Evolutionary conservation across 1,284 basidiomycete species (phyloP).

Genomic region (Apiotrichum laibachii): DNA sequence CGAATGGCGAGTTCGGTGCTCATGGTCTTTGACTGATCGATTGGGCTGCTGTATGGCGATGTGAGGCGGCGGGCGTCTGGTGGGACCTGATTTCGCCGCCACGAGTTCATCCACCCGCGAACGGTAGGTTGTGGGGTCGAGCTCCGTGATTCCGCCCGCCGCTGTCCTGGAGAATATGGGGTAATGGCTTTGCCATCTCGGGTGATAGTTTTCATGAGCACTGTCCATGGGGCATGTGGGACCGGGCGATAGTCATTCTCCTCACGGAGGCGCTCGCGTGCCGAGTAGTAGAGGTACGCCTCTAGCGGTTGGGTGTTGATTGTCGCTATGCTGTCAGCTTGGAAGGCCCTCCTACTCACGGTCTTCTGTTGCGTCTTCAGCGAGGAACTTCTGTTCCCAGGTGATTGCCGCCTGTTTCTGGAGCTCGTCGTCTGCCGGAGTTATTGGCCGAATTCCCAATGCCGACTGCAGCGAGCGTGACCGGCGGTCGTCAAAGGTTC

Average conservation of each 20-base stretch:
- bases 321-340: constrained; percentile 3
- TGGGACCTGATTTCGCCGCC: not conserved
- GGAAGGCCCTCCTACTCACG: constrained; percentile 7
- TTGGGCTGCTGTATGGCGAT: not conserved
- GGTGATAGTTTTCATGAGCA: constrained; percentile 9
- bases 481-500: too few species aligned
- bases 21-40: not conserved
- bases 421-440: too few species aligned
- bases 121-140: too few species aligned
- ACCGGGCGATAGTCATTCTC: constrained; percentile 18
- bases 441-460: too few species aligned
- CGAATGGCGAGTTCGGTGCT: not conserved
- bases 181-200: constrained; percentile 1
- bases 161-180: not conserved
- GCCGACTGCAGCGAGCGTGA: too few species aligned
- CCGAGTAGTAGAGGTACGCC: constrained; percentile 22
- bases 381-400: not conserved
- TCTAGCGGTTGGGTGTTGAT: constrained; percentile 22
- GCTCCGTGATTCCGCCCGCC: not conserved
- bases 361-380: constrained; percentile 17
- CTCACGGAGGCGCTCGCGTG: constrained; percentile 19
- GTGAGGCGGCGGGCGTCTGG: not conserved
- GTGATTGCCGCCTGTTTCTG: not conserved
- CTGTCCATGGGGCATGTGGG: constrained; percentile 20
- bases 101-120: not conserved